Evolutionary conservation across 345 rosid species (phyloP), one percentile per base, ranked within the genome.

Genomic region (Litchi chinensis): DNA sequence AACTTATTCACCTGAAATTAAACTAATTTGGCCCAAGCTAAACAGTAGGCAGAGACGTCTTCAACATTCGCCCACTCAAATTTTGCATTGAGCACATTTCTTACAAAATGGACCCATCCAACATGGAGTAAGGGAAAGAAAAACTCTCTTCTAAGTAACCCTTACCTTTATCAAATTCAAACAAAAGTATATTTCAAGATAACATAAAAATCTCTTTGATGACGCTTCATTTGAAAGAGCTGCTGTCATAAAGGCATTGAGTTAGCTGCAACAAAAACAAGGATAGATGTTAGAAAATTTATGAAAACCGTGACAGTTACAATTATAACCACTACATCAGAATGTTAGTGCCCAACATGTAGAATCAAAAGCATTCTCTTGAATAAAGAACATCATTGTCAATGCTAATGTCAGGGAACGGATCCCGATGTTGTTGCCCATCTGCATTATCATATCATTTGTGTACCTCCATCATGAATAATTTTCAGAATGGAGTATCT

Each of bases 191-290:
- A 76, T 10, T n/a, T 4, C 6, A 57, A 73, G 19, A 37, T 50
- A 39, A 48, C 64, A 26, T 44, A 32, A 57, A 57, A 71, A 57
- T 68, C 63, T 11, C 52, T 37, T 41, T 11, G 28, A 22, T 28
- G 26, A 18, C 10, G 9, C 8, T n/a, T 18, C 72, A 2, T 9
- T 18, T 63, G 56, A 62, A 15, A 16, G 54, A 21, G 19, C n/a
- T 73, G 40, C 63, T 74, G 68, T 80, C 81, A 83, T 84, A 83
- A 83, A 77, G 86, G 83, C 79, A 77, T 76, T 0, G 83, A 83
- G 50, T 57, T 76, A 62, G 83, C 86, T 83, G 81, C 79, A 22
- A 39, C 56, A 71, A 5, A 22, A 63, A 57, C 28, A 70, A 19
- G 13, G 5, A 24, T 18, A 16, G 4, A 16, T 74, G n/a, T 48